Conservation (phyloP, 1,284 basidiomycete genomes). For the Sanguinoderma infundibulare region DNA sequence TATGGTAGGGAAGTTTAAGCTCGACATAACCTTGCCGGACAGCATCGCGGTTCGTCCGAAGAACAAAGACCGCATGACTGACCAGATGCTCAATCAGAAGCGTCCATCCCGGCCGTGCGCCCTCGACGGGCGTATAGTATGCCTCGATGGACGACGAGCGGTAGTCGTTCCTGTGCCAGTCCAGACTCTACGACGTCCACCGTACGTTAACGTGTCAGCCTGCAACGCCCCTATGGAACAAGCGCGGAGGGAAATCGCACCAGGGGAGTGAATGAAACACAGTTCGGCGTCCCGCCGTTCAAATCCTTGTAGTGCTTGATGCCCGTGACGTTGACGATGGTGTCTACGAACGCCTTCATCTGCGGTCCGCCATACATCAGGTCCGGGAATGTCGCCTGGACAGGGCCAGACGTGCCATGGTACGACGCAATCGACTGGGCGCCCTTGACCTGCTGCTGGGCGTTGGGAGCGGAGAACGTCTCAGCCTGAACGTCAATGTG, state of each 20-base stretch:
- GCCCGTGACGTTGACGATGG: constrained; percentile 51
- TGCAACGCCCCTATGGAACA: no score
- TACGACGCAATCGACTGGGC: constrained; percentile 49
- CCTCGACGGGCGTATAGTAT: constrained; percentile 45
- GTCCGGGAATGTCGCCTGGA: constrained; percentile 55
- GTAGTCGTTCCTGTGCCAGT: constrained; percentile 37
- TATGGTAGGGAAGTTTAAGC: not conserved
- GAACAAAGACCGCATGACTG: not conserved
- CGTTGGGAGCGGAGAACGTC: constrained; percentile 56
- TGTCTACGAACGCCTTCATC: constrained; percentile 52
- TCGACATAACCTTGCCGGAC: not conserved
- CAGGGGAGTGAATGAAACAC: constrained; percentile 56
- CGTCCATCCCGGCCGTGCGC: constrained; percentile 37
- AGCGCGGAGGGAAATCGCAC: constrained; percentile 31
- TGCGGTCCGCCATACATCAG: constrained; percentile 62
- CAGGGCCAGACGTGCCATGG: constrained; percentile 58
- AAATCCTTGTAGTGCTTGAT: constrained; percentile 52
- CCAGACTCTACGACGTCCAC: constrained; percentile 37
- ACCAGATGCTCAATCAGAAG: constrained; percentile 38
- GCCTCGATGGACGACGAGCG: constrained; percentile 47
- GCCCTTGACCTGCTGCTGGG: constrained; percentile 51
- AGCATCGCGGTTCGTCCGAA: not conserved
- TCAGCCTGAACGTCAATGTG: constrained; percentile 45
- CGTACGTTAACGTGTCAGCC: not conserved
- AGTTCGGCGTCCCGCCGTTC: constrained; percentile 60